Percentiles rank a stretch among this genome's conserved stretches.
Conservation (phyloP, 1,284 basidiomycete genomes). For the Abortiporus biennis region DNA sequence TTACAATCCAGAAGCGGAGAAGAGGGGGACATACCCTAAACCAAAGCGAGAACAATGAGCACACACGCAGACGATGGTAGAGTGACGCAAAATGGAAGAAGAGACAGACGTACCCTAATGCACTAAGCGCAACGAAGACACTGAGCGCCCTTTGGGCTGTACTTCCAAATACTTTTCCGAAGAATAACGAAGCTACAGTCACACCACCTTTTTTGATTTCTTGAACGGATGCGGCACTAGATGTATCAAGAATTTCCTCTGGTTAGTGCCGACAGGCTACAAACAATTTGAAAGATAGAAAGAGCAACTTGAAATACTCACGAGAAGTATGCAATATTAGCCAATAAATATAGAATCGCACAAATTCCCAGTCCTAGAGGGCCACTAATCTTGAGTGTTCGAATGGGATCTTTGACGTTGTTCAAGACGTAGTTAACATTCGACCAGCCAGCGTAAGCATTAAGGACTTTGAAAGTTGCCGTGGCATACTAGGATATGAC, state of each 20-base stretch:
- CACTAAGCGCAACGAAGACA: slow-evolving; percentile 40
- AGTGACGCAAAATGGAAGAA: no score
- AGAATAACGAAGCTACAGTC: slow-evolving; percentile 58
- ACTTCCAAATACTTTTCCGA: slow-evolving; percentile 56
- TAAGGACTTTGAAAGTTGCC: slow-evolving; percentile 52
- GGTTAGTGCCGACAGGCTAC: neutral
- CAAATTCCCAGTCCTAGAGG: slow-evolving; percentile 56
- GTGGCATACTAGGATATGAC: slow-evolving; percentile 41
- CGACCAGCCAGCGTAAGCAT: slow-evolving; percentile 38
- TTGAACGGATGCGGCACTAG: slow-evolving; percentile 46
- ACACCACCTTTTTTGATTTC: slow-evolving; percentile 51
- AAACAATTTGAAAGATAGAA: neutral
- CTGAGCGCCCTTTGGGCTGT: slow-evolving; percentile 51
- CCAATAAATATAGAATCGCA: slow-evolving; percentile 48
- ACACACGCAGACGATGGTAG: no score
- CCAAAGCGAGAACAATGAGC: neutral
- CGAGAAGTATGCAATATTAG: slow-evolving; percentile 69
- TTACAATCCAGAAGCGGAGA: no score
- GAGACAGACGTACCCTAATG: slow-evolving; percentile 18
- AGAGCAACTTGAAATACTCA: slow-evolving; percentile 29
- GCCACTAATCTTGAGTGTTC: slow-evolving; percentile 62
- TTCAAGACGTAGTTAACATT: slow-evolving; percentile 39
- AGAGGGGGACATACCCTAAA: slow-evolving; percentile 35
- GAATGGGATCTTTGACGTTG: slow-evolving; percentile 59
- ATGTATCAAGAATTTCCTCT: neutral